A percentile compares a stretch with the other conserved stretches of the same genome.
Conservation (phyloP, 208 protist species). For the Novymonas esmeraldas region DNA sequence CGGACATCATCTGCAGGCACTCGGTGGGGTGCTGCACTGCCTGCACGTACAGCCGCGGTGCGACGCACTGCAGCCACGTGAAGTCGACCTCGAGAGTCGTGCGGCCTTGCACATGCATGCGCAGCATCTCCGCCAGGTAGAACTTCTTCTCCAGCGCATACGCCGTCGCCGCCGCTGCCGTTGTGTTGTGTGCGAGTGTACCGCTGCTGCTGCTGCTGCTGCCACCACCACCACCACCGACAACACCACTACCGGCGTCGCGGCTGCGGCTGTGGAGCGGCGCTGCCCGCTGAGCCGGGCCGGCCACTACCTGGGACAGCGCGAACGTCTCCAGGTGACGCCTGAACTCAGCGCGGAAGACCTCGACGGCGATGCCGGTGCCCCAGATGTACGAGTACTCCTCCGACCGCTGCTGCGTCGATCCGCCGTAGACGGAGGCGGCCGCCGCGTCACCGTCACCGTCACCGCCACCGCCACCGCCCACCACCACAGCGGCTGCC, state of each 20-base stretch:
- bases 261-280: not conserved
- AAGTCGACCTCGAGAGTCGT: constrained; percentile 79
- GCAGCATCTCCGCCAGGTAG: constrained; percentile 76
- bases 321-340: constrained; percentile 81
- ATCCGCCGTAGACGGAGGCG: constrained; percentile 6
- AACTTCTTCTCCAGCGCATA: constrained; percentile 35
- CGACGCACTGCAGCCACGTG: constrained; percentile 45
- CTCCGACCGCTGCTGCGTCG: constrained; percentile 48
- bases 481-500: not conserved
- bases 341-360: constrained; percentile 78
- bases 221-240: not conserved
- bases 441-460: not conserved
- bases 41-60: constrained; percentile 64
- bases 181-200: not conserved
- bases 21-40: constrained; percentile 81
- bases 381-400: constrained; percentile 92
- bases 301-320: constrained; percentile 17
- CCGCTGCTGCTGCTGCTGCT: constrained; percentile 5
- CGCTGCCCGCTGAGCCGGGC: constrained; percentile 3
- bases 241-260: not conserved
- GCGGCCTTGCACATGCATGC: constrained; percentile 75
- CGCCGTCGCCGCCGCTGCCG: constrained; percentile 6
- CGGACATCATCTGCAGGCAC: constrained; percentile 88
- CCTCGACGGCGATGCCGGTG: constrained; percentile 86
- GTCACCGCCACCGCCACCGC: not conserved